These are phyloP conservation scores for Penicillium sp. DNA, from an alignment of 2,329 filamentous ascomycete species.

Conservation along the genomic window DNA sequence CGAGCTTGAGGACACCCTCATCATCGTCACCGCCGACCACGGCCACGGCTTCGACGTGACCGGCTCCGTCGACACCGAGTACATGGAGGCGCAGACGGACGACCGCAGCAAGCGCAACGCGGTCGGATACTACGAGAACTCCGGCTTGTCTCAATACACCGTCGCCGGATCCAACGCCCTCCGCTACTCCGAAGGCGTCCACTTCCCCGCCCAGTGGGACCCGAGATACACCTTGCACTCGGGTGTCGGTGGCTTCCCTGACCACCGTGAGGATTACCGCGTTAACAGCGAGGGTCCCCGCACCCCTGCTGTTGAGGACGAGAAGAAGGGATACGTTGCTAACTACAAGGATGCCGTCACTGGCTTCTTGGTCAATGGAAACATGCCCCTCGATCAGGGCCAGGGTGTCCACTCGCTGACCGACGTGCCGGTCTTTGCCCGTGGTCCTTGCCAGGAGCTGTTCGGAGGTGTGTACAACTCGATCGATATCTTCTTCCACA, in stretches of 20 bases:
- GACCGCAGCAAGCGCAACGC: conserved; percentile 67
- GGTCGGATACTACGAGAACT: conserved; percentile 63
- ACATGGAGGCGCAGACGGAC: conserved; percentile 55
- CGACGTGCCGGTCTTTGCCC: conserved; percentile 68
- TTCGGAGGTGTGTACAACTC: conserved; percentile 49
- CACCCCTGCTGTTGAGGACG: conserved; percentile 48
- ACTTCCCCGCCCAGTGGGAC: conserved; percentile 78
- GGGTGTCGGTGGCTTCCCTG: conserved; percentile 62
- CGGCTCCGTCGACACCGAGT: conserved; percentile 70
- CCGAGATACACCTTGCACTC: conserved; percentile 71
- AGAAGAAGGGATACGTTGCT: conserved; percentile 54
- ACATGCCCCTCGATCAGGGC: conserved; percentile 53
- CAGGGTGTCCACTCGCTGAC: conserved; percentile 70
- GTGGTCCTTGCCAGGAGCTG: conserved; percentile 67
- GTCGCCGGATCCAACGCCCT: conserved; percentile 50
- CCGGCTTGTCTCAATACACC: conserved; percentile 68
- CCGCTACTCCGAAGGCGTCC: conserved; percentile 60
- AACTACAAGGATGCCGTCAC: conserved; percentile 58
- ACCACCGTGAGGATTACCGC: conserved; percentile 66
- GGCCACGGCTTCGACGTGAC: conserved; percentile 84
- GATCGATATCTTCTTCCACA: conserved; percentile 36
- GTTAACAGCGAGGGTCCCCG: conserved; percentile 61
- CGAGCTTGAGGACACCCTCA: conserved; percentile 64
- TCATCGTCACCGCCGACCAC: conserved; percentile 78
- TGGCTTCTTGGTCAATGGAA: conserved; percentile 69